Conservation (phyloP, 2,329 filamentous ascomycete genomes). For the Fusarium hostae region DNA sequence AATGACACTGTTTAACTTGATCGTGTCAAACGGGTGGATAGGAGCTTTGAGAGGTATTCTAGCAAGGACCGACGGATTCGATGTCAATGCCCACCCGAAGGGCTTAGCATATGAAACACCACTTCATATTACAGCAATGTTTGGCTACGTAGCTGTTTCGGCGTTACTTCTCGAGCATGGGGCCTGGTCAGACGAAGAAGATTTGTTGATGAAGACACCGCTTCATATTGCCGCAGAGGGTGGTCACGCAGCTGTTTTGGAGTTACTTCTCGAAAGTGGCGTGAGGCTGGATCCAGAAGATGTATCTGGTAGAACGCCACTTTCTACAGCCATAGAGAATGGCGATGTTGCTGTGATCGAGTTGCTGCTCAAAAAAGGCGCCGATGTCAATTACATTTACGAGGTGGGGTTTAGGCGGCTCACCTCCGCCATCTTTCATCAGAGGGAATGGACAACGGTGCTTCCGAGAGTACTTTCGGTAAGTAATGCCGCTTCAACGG, state of each 20-base stretch:
- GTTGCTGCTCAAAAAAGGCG: not conserved
- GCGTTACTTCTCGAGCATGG: not conserved
- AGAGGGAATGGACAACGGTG: too few relatives aligned
- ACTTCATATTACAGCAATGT: rapidly evolving
- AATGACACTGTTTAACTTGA: too few relatives aligned
- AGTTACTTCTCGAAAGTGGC: not conserved
- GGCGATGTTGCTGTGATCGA: not conserved
- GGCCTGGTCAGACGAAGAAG: too few relatives aligned
- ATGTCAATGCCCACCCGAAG: not conserved
- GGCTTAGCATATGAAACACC: not conserved
- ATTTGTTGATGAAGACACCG: not conserved
- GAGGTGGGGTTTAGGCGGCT: too few relatives aligned
- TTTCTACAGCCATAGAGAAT: not conserved
- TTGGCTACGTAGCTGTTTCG: not conserved
- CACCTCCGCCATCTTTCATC: too few relatives aligned
- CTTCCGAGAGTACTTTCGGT: too few relatives aligned
- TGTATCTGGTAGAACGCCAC: not conserved
- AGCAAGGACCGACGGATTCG: not conserved
- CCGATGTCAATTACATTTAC: not conserved
- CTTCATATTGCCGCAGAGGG: rapidly evolving
- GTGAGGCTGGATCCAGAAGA: not conserved
- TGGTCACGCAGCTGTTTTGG: not conserved
- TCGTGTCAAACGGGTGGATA: not conserved
- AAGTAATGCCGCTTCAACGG: too few relatives aligned
- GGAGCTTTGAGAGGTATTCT: not conserved